These are phyloP conservation scores for Trichosporon sp. DNA, from an alignment of 1,284 basidiomycete species.

Conservation along the genomic window DNA sequence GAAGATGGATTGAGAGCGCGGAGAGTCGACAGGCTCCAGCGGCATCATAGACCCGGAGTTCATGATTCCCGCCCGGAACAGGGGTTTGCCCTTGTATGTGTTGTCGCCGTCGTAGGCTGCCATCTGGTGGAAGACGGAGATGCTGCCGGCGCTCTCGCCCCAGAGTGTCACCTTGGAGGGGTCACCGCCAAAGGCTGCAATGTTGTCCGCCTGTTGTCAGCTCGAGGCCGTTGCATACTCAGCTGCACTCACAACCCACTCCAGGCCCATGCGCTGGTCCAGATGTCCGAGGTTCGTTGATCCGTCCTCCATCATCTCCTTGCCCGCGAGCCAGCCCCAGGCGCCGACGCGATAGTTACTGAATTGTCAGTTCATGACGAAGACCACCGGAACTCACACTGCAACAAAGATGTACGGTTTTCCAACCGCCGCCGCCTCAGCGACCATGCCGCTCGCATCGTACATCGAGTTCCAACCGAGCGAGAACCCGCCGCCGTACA, in stretches of 20 bases:
- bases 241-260: slow-evolving; percentile 39
- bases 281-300: slow-evolving; percentile 62
- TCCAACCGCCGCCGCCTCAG: slow-evolving; percentile 19
- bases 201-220: slow-evolving; percentile 38
- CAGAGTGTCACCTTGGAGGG: slow-evolving; percentile 56
- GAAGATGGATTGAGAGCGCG: slow-evolving; percentile 27
- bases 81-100: slow-evolving; percentile 56
- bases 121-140: slow-evolving; percentile 56
- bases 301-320: slow-evolving; percentile 60
- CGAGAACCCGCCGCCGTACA: slow-evolving; percentile 43
- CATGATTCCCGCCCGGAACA: slow-evolving; percentile 51
- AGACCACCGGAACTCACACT: background rate
- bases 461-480: slow-evolving; percentile 34
- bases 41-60: slow-evolving; percentile 56
- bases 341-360: slow-evolving; percentile 60
- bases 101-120: slow-evolving; percentile 61
- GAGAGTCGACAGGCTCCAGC: slow-evolving; percentile 27
- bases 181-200: slow-evolving; percentile 51
- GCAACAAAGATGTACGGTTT: slow-evolving; percentile 63
- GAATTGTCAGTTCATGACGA: background rate
- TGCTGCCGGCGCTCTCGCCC: slow-evolving; percentile 65
- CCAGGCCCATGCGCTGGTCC: slow-evolving; percentile 47
- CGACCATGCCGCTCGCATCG: slow-evolving; percentile 25
- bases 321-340: slow-evolving; percentile 58
- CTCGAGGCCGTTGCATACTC: background rate